Evolutionary conservation across 345 rosid species (phyloP).

Genomic region (Hibiscus syriacus): DNA sequence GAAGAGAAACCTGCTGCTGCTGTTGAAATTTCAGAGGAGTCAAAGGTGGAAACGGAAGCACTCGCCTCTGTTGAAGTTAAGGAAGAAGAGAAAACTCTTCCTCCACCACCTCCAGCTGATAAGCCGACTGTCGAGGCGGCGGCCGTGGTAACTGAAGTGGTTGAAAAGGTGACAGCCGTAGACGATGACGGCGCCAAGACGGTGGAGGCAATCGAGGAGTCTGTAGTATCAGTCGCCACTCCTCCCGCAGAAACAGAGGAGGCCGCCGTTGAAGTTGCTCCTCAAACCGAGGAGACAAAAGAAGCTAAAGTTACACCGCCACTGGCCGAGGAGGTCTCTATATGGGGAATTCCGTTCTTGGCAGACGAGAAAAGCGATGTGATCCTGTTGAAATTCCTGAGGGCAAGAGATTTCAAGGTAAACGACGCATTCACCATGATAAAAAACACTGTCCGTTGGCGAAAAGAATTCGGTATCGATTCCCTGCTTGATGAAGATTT

Average conservation of each 20-base stretch:
- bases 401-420: constrained; percentile 85
- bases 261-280: constrained; percentile 18
- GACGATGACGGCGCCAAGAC: constrained; percentile 86
- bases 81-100: constrained; percentile 20
- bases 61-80: constrained; percentile 16
- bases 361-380: constrained; percentile 72
- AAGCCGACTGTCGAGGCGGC: constrained; percentile 10
- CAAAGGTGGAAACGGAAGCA: constrained; percentile 18
- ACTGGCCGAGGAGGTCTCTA: constrained; percentile 38
- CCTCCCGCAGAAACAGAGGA: constrained; percentile 9
- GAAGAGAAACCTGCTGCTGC: constrained; percentile 12
- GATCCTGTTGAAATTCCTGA: constrained; percentile 54
- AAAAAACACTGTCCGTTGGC: constrained; percentile 67
- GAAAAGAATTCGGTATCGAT: constrained; percentile 61
- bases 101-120: not conserved
- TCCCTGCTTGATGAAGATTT: constrained; percentile 45
- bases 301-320: constrained; percentile 23
- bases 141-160: constrained; percentile 23
- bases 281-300: constrained; percentile 16
- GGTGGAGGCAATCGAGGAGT: constrained; percentile 83
- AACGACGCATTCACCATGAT: constrained; percentile 71
- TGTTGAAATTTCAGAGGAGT: constrained; percentile 10
- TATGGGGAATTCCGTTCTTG: constrained; percentile 76
- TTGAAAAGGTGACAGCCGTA: constrained; percentile 31
- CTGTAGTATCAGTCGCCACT: constrained; percentile 50